Evolutionary conservation across 257 asterid species (phyloP).

Genomic region (Ilex asprella): DNA sequence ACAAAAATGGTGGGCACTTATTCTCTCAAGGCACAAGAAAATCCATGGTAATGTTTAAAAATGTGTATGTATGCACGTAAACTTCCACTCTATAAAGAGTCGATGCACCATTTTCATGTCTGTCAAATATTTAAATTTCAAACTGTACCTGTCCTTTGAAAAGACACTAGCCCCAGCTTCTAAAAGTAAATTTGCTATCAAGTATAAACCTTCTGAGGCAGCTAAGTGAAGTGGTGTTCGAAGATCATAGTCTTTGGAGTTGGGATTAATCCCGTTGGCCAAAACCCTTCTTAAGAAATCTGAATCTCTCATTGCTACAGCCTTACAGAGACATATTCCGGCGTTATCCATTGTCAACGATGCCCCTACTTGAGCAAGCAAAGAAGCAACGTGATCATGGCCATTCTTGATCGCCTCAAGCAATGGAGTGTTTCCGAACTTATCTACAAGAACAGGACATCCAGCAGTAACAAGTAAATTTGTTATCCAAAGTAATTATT

Average conservation of each 20-base stretch:
- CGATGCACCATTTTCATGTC: too few species aligned
- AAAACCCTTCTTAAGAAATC: conserved; percentile 38
- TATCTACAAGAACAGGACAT: conserved; percentile 24
- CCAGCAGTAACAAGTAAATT: neutral
- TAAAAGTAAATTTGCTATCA: conserved; percentile 33
- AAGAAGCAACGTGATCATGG: conserved; percentile 40
- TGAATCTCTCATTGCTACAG: conserved; percentile 42
- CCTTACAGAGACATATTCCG: conserved; percentile 50
- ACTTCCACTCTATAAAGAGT: too few species aligned
- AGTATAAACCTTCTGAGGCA: conserved; percentile 56
- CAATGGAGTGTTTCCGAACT: conserved; percentile 48
- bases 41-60: too few species aligned
- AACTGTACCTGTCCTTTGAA: conserved; percentile 48
- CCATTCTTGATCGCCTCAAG: conserved; percentile 60
- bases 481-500: too few species aligned
- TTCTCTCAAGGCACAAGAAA: too few species aligned
- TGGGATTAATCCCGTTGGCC: conserved; percentile 52
- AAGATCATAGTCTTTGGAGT: conserved; percentile 55
- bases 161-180: conserved; percentile 62
- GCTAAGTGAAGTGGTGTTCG: conserved; percentile 69
- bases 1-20: too few species aligned
- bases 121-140: neutral
- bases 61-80: too few species aligned
- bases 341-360: conserved; percentile 30
- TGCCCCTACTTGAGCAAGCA: conserved; percentile 51